phyloP scores from a whole-genome alignment of 2,329 filamentous ascomycete genomes.

The Nemania sp. region DNA sequence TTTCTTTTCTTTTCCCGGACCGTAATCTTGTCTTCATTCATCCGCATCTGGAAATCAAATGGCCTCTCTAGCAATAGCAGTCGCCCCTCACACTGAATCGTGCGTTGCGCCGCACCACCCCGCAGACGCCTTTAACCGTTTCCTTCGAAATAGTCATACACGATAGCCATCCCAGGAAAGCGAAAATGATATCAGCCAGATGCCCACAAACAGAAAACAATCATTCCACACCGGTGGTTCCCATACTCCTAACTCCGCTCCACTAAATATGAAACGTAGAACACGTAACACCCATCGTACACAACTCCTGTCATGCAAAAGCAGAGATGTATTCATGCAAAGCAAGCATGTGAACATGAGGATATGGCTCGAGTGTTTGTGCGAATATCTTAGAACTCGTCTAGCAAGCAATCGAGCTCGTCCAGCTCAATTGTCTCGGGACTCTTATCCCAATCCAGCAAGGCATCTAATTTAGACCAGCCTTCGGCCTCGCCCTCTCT shows the following conservation, averaged over 20 bases:
- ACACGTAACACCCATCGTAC: conserved; percentile 28
- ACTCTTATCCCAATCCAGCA: conserved; percentile 66
- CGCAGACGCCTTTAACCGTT: conserved; percentile 4
- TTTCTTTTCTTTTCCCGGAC: conserved; percentile 14
- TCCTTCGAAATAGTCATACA: conserved; percentile 23
- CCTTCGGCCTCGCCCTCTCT: conserved; percentile 45
- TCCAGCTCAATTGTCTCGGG: conserved; percentile 91
- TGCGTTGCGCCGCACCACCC: conserved; percentile 2
- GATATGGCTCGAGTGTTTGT: not conserved
- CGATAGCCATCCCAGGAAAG: conserved; percentile 5
- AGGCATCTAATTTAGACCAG: conserved; percentile 50
- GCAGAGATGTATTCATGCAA: conserved; percentile 13
- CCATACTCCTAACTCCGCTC: conserved; percentile 30
- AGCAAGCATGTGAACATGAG: conserved; percentile 4
- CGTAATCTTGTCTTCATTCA: conserved; percentile 11
- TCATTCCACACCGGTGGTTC: conserved; percentile 21
- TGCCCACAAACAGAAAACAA: conserved; percentile 12
- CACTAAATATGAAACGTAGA: not conserved
- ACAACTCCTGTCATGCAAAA: conserved; percentile 22
- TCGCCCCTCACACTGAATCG: conserved; percentile 2
- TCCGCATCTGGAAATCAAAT: not conserved
- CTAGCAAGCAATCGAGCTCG: conserved; percentile 86
- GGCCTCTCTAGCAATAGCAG: conserved; percentile 7
- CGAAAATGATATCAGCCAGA: conserved; percentile 18
- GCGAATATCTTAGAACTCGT: conserved; percentile 62